Percentiles rank a stretch among this genome's conserved stretches.
Evolutionary conservation across 495 filamentous ascomycete species (phyloP).

Genomic region (Aspergillus biplanus): DNA sequence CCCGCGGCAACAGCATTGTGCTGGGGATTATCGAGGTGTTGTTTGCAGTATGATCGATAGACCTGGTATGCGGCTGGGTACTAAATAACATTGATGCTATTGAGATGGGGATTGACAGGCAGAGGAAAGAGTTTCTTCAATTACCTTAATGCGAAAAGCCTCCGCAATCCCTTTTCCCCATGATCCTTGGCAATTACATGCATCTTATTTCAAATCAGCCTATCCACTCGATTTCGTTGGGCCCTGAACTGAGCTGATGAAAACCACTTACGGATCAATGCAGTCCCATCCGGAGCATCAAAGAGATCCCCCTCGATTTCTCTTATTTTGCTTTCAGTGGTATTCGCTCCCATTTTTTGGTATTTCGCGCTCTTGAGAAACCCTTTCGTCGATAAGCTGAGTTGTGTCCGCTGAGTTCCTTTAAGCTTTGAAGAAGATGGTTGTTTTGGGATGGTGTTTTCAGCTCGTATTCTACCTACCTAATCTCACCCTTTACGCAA

Average conservation of each 20-base stretch:
- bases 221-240: background rate
- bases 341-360: slow-evolving; percentile 5
- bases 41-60: slow-evolving; percentile 40
- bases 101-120: background rate
- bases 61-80: slow-evolving; percentile 44
- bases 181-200: slow-evolving; percentile 48
- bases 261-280: slow-evolving; percentile 45
- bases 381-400: background rate
- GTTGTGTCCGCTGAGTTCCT: background rate
- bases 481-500: too few species aligned
- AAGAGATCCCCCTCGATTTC: slow-evolving; percentile 49
- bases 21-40: slow-evolving; percentile 1
- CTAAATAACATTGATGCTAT: slow-evolving; percentile 23
- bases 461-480: too few species aligned
- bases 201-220: slow-evolving; percentile 35
- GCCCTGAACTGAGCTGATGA: background rate
- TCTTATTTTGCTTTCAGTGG: slow-evolving; percentile 12
- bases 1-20: slow-evolving; percentile 22
- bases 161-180: slow-evolving; percentile 52
- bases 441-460: too few species aligned
- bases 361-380: background rate
- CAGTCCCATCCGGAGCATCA: slow-evolving; percentile 44
- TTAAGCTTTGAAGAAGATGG: background rate
- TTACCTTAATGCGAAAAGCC: slow-evolving; percentile 39
- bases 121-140: background rate